Percentiles rank a stretch among this genome's conserved stretches.
Evolutionary conservation across 2,329 filamentous ascomycete genomes (phyloP).

Genomic region (Rhexocercosporidium sp.): DNA sequence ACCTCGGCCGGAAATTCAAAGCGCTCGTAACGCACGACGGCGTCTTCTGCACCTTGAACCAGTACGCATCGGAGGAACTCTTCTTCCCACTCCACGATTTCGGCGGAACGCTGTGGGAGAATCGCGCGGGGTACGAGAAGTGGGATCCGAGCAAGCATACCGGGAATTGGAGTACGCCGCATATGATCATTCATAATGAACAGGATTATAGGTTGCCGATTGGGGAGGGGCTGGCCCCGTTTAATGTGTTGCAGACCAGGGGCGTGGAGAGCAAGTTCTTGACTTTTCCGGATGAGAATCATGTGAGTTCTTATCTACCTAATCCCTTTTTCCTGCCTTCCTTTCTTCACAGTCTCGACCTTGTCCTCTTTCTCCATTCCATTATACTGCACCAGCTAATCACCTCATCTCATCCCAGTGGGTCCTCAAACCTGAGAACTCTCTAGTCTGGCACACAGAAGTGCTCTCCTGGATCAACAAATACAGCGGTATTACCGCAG

Average conservation of each 20-base stretch:
- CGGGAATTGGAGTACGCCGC: constrained; percentile 71
- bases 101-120: constrained; percentile 59
- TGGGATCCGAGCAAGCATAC: constrained; percentile 67
- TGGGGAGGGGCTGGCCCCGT: constrained; percentile 73
- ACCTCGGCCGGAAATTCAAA: constrained; percentile 82
- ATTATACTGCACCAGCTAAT: not conserved
- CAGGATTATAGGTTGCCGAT: constrained; percentile 89
- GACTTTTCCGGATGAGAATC: constrained; percentile 73
- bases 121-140: constrained; percentile 66
- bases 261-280: constrained; percentile 67
- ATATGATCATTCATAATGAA: constrained; percentile 89
- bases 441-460: constrained; percentile 85
- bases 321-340: not conserved
- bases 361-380: not conserved
- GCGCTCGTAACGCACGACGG: constrained; percentile 89
- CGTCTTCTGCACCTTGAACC: constrained; percentile 73
- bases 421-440: constrained; percentile 93
- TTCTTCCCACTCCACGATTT: constrained; percentile 73
- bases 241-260: constrained; percentile 66
- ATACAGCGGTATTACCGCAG: constrained; percentile 55
- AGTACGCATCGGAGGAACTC: constrained; percentile 70
- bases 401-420: constrained; percentile 52
- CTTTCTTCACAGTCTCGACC: not conserved
- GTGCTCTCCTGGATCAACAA: constrained; percentile 80
- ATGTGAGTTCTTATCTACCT: constrained; percentile 43